Base-by-base conservation (phyloP, 805 yeast species). In the Debaryomyces tyrocola region DNA sequence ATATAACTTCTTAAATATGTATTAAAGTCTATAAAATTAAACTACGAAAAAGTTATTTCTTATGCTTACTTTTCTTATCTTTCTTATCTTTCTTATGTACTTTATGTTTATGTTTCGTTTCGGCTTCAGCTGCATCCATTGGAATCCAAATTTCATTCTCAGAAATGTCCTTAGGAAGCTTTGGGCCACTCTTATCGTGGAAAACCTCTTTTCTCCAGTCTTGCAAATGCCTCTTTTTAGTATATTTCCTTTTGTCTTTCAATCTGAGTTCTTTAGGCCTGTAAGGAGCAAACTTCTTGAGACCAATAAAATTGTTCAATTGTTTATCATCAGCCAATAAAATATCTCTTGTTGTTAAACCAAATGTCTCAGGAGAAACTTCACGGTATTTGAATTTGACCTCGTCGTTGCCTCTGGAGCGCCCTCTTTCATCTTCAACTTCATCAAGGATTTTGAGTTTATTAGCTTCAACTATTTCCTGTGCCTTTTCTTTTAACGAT, bases 231-330 rank as follows among this genome's bases (percentile, higher is more conserved):
- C 80, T 87, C 70, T 84, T 82, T 75, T 92, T 94, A 33, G 90
- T 82, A 47, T 79, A 86, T 70, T 89, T 88, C 62, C 95, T 78
- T 67, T 82, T 86, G 64, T 94, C 99, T 61, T 85, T 89, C 54
- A 74, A 67, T 52, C 83, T 75, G 52, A 77, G 74, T 48, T 87
- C 95, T 53, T 79, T 79, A 20, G 89, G 82, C 63, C 97, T 82
- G 64, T 88, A 94, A 24, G 98, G 92, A 0, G 98, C 97, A 54
- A 94, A 83, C 66, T 91, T 91, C 73, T 92, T 92, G 57, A 94
- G 71, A 18, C 97, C 94, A 47, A 90, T 84, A 58, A 77, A 90
- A 46, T 84, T 85, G 66, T 94, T 94, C 65, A 94, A 75, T 41
- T 85, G 87, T 50, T 78, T 76, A 63, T 94, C 99, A 59, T 88